Evolutionary conservation across 306 rosid species (phyloP), one percentile per base, ranked within the genome.

Genomic region (Rubus parviflorus): DNA sequence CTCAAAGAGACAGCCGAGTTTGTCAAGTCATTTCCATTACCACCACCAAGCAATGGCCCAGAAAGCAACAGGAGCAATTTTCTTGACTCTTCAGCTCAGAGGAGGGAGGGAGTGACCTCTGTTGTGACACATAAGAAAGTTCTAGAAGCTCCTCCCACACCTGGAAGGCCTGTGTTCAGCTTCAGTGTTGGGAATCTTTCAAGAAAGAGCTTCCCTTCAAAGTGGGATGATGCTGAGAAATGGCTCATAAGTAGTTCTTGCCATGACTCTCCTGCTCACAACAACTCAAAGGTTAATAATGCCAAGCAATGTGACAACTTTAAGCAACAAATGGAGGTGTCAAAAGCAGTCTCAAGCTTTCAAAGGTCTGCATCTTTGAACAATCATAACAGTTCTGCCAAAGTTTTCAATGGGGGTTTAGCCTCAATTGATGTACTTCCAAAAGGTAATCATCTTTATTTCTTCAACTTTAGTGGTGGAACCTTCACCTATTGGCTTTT

Each of bases 181-280:
- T 96, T 96, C 83, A 88, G 87, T 42, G 81, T 83, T 45, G 77
- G 85, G 48, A 91, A 80, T 76, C 87, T 86, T 83, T 76, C 91
- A 2, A 89, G 98, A 56, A 96, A 93, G 68, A 86, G 65, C 68
- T 85, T 96, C 53, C 99, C 98, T 79, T 96, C 98, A 12, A 96
- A 96, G 66, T 96, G 99, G 99, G 99, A 92, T 75, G 97, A 96
- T 82, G 99, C 99, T 17, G 98, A 96, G 82, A 96, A 96, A 72
- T 96, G 99, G 99, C 94, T 96, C 40, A 88, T 92, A 22, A 88
- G 88, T 72, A 87, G 79, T 58, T 88, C 98, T 54, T 90, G 96
- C 84, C 89, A 91, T 85, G 98, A 86, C 61, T 91, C 98, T 43
- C 93, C 98, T n/a, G 91, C 92, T 77, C 99, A 88, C 78, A 0